Evolutionary conservation across 2,329 filamentous ascomycete species (phyloP).

Genomic region (Triangularia setosa): DNA sequence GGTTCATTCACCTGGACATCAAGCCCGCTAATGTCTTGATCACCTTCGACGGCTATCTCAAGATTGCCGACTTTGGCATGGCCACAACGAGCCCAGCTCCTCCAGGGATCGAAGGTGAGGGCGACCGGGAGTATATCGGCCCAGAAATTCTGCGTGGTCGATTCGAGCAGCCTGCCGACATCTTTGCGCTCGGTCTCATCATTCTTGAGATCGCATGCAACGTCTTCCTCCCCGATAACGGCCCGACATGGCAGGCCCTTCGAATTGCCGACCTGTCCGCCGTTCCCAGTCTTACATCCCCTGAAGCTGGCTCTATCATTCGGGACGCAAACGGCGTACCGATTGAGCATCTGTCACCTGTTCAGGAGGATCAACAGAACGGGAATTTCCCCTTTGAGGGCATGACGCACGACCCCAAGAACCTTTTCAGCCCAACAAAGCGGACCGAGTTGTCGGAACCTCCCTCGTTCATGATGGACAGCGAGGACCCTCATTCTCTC

Average conservation of each 20-base stretch:
- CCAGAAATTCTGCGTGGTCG: slow-evolving; percentile 84
- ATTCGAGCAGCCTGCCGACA: slow-evolving; percentile 86
- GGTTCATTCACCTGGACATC: slow-evolving; percentile 80
- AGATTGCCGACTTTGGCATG: slow-evolving; percentile 83
- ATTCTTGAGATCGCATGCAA: slow-evolving; percentile 94
- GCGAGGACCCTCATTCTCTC: slow-evolving; percentile 67
- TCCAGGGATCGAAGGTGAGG: slow-evolving; percentile 78
- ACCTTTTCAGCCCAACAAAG: slow-evolving; percentile 45
- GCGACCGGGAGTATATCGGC: slow-evolving; percentile 93
- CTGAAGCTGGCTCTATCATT: slow-evolving; percentile 63
- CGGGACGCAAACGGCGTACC: slow-evolving; percentile 74
- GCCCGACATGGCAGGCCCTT: slow-evolving; percentile 83
- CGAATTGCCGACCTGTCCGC: slow-evolving; percentile 86
- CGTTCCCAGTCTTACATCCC: slow-evolving; percentile 82
- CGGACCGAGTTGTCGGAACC: slow-evolving; percentile 56
- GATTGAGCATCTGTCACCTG: slow-evolving; percentile 37
- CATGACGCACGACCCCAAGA: slow-evolving; percentile 34
- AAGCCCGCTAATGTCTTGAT: slow-evolving; percentile 85
- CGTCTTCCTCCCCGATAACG: slow-evolving; percentile 89
- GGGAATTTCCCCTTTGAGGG: slow-evolving; percentile 24
- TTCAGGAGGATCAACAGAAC: slow-evolving; percentile 12
- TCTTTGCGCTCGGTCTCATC: slow-evolving; percentile 92
- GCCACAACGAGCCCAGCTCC: slow-evolving; percentile 75
- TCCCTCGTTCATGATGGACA: slow-evolving; percentile 85
- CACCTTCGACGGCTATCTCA: slow-evolving; percentile 74